Evolutionary conservation across 805 yeast genomes (phyloP).

Genomic region (Teunomyces funiuensis): DNA sequence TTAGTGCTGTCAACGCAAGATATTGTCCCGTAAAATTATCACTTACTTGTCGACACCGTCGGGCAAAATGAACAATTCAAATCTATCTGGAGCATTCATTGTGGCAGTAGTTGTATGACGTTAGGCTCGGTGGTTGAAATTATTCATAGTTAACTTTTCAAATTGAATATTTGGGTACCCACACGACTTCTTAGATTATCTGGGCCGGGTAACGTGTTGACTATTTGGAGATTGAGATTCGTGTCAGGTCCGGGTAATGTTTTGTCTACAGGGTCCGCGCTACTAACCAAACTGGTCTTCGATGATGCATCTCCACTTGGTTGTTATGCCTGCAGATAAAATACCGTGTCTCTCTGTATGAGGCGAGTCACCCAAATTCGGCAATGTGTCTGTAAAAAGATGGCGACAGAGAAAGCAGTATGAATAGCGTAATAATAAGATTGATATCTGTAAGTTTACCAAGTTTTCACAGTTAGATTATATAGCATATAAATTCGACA

Average conservation of each 20-base stretch:
- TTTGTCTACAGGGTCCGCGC: not conserved
- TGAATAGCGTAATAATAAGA: no score
- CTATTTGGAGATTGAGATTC: not conserved
- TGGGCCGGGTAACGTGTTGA: not conserved
- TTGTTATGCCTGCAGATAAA: not conserved
- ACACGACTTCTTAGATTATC: not conserved
- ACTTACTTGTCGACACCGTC: constrained; percentile 93
- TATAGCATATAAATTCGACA: not conserved
- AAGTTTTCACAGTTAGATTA: no score
- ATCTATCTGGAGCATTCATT: constrained; percentile 99
- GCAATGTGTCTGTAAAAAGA: not conserved
- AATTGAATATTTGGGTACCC: not conserved
- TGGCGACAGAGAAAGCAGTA: not conserved
- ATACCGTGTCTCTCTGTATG: not conserved
- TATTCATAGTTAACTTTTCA: constrained; percentile 1
- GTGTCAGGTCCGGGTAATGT: not conserved
- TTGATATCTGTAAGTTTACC: no score
- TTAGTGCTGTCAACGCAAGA: constrained; percentile 1
- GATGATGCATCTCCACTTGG: not conserved
- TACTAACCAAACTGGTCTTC: not conserved
- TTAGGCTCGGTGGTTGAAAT: not conserved
- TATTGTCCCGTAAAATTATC: not conserved
- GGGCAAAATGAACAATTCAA: constrained; percentile 93
- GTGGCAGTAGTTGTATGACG: constrained; percentile 5
- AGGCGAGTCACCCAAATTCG: not conserved